Evolutionary conservation across 2,329 filamentous ascomycete species (phyloP).

Genomic region (Trichoderma gracile): DNA sequence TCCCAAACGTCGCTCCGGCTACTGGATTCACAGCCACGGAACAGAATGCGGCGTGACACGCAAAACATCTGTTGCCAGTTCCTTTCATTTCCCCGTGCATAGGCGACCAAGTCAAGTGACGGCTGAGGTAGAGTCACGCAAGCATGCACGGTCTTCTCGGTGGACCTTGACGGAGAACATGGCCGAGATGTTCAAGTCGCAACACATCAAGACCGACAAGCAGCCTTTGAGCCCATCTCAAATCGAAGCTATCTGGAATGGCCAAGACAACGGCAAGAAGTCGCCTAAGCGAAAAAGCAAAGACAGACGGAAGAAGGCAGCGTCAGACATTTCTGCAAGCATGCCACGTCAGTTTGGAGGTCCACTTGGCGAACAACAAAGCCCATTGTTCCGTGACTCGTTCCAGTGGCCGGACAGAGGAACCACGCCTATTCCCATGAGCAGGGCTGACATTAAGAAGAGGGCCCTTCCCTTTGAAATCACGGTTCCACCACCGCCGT

Average conservation of each 20-base stretch:
- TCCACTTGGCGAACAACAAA: not conserved
- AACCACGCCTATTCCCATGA: conserved; percentile 11
- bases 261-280: conserved; percentile 19
- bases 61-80: conserved; percentile 43
- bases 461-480: conserved; percentile 25
- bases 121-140: conserved; percentile 26
- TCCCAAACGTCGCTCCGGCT: conserved; percentile 19
- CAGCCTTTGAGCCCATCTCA: conserved; percentile 55
- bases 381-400: conserved; percentile 11
- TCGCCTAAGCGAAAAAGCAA: conserved; percentile 14
- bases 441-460: conserved; percentile 10
- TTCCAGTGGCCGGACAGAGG: conserved; percentile 16
- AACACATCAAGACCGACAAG: conserved; percentile 58
- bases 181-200: conserved; percentile 58
- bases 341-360: not conserved
- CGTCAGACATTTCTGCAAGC: conserved; percentile 15
- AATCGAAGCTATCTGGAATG: conserved; percentile 42
- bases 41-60: conserved; percentile 31
- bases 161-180: conserved; percentile 60
- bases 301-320: conserved; percentile 19
- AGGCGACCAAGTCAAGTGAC: conserved; percentile 18
- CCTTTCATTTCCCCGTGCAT: conserved; percentile 39
- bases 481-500: conserved; percentile 16
- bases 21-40: not conserved
- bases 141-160: conserved; percentile 38